A percentile compares a stretch with the other conserved stretches of the same genome.
Conservation (phyloP, 495 filamentous ascomycete genomes). For the Rhizodiscina lignyota region DNA sequence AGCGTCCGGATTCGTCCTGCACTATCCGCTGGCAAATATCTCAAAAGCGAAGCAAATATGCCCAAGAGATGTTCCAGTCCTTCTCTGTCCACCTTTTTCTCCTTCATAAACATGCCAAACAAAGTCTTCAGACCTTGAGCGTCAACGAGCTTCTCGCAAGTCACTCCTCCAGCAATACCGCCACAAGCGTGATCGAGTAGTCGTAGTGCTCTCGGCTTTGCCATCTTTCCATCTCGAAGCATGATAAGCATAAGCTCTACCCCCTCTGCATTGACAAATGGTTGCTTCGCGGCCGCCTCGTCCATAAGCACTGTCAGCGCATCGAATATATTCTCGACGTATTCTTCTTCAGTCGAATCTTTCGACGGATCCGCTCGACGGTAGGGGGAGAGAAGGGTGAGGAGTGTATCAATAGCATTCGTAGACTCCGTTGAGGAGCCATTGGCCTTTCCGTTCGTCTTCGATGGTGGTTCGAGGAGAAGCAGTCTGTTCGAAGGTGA, state of each 20-base stretch:
- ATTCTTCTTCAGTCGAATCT: conserved; percentile 84
- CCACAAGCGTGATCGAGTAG: conserved; percentile 70
- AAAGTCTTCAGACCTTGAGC: conserved; percentile 70
- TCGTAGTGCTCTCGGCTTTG: conserved; percentile 57
- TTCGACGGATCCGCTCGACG: conserved; percentile 75
- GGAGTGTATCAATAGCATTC: conserved; percentile 60
- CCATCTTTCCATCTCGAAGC: conserved; percentile 66
- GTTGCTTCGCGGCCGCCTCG: conserved; percentile 54
- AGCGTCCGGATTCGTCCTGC: conserved; percentile 65
- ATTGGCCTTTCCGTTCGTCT: no score
- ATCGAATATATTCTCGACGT: conserved; percentile 84
- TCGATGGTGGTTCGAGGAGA: background rate
- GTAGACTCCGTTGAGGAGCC: conserved; percentile 41
- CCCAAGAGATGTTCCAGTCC: conserved; percentile 74
- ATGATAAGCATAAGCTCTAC: conserved; percentile 85
- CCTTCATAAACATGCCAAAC: conserved; percentile 85
- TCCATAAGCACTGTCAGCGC: conserved; percentile 64
- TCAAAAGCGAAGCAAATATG: conserved; percentile 73
- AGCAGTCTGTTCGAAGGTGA: conserved; percentile 32
- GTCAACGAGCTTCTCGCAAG: conserved; percentile 65
- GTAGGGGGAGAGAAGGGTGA: conserved; percentile 78
- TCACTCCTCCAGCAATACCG: conserved; percentile 29
- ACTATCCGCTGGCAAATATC: conserved; percentile 61
- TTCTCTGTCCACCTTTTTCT: conserved; percentile 44
- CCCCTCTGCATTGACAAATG: conserved; percentile 81